Evolutionary conservation across 495 filamentous ascomycete genomes (phyloP).

Genomic region (Penicillium nucicola): DNA sequence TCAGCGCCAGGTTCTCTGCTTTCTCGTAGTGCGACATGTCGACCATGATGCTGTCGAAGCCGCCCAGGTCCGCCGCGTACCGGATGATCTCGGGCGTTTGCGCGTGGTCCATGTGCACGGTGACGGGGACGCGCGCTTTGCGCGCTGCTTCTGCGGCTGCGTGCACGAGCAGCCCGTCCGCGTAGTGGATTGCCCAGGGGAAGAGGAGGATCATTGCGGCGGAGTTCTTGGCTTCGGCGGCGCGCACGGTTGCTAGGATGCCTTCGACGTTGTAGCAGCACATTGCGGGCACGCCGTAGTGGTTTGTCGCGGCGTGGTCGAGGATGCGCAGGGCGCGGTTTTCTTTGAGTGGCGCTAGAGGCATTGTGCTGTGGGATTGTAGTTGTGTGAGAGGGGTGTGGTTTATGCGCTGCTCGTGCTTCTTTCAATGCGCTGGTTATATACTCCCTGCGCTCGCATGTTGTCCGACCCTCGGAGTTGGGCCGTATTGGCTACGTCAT

Average conservation of each 20-base stretch:
- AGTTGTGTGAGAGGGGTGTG: too few species aligned
- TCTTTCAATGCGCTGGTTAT: too few species aligned
- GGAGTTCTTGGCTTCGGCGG: conserved; percentile 69
- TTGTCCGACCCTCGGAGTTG: conserved; percentile 7
- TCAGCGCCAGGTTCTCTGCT: conserved; percentile 72
- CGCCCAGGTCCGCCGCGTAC: conserved; percentile 59
- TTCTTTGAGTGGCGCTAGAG: too few species aligned
- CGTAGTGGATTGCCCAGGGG: conserved; percentile 79
- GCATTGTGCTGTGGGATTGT: too few species aligned
- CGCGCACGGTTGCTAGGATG: conserved; percentile 74
- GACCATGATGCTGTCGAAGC: conserved; percentile 80
- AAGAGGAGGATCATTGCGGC: conserved; percentile 83
- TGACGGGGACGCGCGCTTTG: conserved; percentile 65
- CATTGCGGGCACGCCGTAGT: conserved; percentile 73
- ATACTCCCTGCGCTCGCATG: too few species aligned
- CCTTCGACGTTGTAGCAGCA: conserved; percentile 86
- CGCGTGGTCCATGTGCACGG: conserved; percentile 75
- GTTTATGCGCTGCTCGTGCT: too few species aligned
- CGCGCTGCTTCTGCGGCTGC: conserved; percentile 61
- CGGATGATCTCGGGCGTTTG: conserved; percentile 70
- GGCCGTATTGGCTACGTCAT: conserved; percentile 2
- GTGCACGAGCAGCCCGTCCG: conserved; percentile 58
- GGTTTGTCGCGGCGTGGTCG: conserved; percentile 58
- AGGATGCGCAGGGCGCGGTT: conserved; percentile 70
- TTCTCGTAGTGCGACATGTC: conserved; percentile 84